phyloP scores from a whole-genome alignment of 1,284 basidiomycete genomes.

The Pterulicium gracile region DNA sequence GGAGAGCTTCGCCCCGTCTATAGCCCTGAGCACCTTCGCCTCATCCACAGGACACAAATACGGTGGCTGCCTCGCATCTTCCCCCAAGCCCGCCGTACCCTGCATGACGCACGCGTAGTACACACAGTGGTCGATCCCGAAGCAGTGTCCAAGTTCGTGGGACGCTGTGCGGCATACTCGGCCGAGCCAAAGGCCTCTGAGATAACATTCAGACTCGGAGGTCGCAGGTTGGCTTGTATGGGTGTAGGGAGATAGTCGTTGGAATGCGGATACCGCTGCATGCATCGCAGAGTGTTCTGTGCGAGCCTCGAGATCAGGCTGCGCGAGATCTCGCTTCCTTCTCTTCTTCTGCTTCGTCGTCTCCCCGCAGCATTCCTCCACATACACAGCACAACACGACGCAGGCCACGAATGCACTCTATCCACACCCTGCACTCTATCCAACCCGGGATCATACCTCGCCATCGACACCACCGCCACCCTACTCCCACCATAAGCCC shows the following conservation, averaged over 20 bases:
- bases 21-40: slow-evolving; percentile 18
- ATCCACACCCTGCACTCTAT: slow-evolving; percentile 17
- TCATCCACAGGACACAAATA: slow-evolving; percentile 24
- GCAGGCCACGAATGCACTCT: slow-evolving; percentile 23
- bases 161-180: slow-evolving; percentile 22
- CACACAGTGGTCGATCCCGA: slow-evolving; percentile 24
- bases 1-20: too few relatives aligned
- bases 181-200: slow-evolving; percentile 20
- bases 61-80: slow-evolving; percentile 23
- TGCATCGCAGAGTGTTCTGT: background rate
- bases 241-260: slow-evolving; percentile 9
- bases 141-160: slow-evolving; percentile 24
- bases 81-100: slow-evolving; percentile 18
- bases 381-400: slow-evolving; percentile 18
- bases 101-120: slow-evolving; percentile 26
- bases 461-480: slow-evolving; percentile 24
- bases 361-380: slow-evolving; percentile 11
- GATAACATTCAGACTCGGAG: slow-evolving; percentile 9
- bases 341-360: background rate
- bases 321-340: background rate
- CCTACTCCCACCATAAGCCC: slow-evolving; percentile 25
- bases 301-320: background rate
- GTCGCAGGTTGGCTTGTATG: too few relatives aligned
- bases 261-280: slow-evolving; percentile 13
- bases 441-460: slow-evolving; percentile 21